Evolutionary conservation across 345 rosid genomes (phyloP).

Genomic region (Eucalyptus viminalis): DNA sequence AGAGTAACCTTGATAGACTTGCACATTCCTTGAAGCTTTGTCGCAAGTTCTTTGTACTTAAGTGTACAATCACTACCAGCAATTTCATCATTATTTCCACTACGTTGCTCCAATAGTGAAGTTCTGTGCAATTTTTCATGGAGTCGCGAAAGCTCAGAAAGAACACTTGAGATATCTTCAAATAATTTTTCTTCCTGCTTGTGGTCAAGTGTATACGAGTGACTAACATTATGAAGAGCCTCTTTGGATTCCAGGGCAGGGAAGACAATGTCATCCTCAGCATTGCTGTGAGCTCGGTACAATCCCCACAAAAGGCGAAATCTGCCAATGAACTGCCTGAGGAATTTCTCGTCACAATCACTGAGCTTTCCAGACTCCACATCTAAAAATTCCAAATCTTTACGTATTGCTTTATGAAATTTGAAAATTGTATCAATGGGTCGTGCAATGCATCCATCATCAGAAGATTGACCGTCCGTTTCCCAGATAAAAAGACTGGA

Average conservation of each 20-base stretch:
- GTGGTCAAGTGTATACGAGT: slow-evolving; percentile 84
- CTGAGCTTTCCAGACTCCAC: slow-evolving; percentile 74
- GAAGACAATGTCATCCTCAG: slow-evolving; percentile 91
- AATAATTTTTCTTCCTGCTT: slow-evolving; percentile 86
- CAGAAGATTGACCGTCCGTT: slow-evolving; percentile 36
- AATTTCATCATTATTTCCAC: slow-evolving; percentile 8
- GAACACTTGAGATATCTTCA: slow-evolving; percentile 65
- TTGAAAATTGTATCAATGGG: slow-evolving; percentile 90
- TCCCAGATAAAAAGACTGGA: slow-evolving; percentile 91
- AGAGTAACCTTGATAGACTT: slow-evolving; percentile 73
- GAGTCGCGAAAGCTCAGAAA: slow-evolving; percentile 54
- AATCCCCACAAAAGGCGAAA: slow-evolving; percentile 86
- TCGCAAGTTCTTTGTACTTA: slow-evolving; percentile 61
- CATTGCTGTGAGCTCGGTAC: slow-evolving; percentile 91
- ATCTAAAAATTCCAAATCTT: slow-evolving; percentile 87
- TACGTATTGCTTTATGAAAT: slow-evolving; percentile 83
- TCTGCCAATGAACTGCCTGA: slow-evolving; percentile 73
- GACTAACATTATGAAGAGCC: slow-evolving; percentile 90
- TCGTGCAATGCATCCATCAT: slow-evolving; percentile 31
- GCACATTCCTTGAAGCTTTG: slow-evolving; percentile 93
- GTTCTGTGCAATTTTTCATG: slow-evolving; percentile 30
- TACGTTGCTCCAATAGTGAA: slow-evolving; percentile 10
- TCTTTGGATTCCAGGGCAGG: slow-evolving; percentile 93
- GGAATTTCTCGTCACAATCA: slow-evolving; percentile 56
- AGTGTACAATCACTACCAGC: slow-evolving; percentile 13